phyloP scores from a whole-genome alignment of 2,329 filamentous ascomycete genomes.

The Colletotrichum simmondsii region DNA sequence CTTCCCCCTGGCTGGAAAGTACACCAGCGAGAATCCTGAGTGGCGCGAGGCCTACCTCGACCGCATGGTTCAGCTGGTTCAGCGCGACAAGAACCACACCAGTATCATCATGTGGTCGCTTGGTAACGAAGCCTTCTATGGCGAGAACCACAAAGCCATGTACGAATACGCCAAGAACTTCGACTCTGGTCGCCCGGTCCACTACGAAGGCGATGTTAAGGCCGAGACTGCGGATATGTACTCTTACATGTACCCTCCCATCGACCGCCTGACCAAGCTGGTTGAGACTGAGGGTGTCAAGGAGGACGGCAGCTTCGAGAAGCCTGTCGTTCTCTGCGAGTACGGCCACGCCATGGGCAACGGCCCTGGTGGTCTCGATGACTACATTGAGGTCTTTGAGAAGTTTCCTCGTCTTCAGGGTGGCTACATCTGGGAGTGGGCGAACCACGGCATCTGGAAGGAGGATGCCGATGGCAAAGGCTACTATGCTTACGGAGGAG shows the following conservation, averaged over 20 bases:
- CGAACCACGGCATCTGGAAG: slow-evolving; percentile 68
- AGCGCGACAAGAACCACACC: slow-evolving; percentile 77
- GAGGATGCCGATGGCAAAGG: slow-evolving; percentile 52
- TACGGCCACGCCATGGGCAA: slow-evolving; percentile 78
- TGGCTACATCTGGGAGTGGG: slow-evolving; percentile 76
- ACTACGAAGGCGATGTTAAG: slow-evolving; percentile 74
- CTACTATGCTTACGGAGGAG: slow-evolving; percentile 70
- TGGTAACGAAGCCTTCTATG: slow-evolving; percentile 80
- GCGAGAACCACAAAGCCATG: slow-evolving; percentile 75
- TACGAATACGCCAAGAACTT: slow-evolving; percentile 67
- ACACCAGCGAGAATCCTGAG: slow-evolving; percentile 68
- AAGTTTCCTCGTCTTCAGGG: slow-evolving; percentile 71
- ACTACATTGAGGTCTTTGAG: slow-evolving; percentile 74
- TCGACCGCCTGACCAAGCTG: slow-evolving; percentile 62
- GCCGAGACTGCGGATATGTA: slow-evolving; percentile 73
- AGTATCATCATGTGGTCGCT: slow-evolving; percentile 80
- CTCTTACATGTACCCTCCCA: slow-evolving; percentile 73
- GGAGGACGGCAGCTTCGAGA: slow-evolving; percentile 56
- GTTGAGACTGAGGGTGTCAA: slow-evolving; percentile 54
- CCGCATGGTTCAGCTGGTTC: slow-evolving; percentile 71
- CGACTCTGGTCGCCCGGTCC: slow-evolving; percentile 70
- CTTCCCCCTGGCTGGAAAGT: slow-evolving; percentile 64
- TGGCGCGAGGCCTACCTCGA: slow-evolving; percentile 76
- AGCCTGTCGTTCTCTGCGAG: slow-evolving; percentile 70
- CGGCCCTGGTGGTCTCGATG: slow-evolving; percentile 75